Evolutionary conservation across 2,329 filamentous ascomycete species (phyloP), one percentile per base, ranked within the genome.

Genomic region (Ophiostoma sp.): DNA sequence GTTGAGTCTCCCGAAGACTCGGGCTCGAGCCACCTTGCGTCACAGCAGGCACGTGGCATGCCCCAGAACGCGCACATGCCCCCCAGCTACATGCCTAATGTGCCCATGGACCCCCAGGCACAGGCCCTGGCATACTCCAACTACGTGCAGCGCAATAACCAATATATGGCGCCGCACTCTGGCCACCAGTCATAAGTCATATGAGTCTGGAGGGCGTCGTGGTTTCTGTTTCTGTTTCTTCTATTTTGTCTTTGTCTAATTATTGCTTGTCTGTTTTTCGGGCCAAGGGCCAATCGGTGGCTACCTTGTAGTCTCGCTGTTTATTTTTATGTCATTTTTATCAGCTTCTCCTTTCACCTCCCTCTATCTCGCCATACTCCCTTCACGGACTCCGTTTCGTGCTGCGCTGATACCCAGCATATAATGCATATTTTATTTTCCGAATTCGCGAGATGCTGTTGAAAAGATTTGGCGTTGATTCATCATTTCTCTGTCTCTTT

Each of bases 1-100:
- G 90, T 92, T 75, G 93, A 97, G 73, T 96, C 94, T 1, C 93
- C 94, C 67, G 95, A 98, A 79, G 95, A 98, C 78, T 88, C 93
- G 70, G 80, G 87, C 72, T 88, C 90, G 75, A 86, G 85, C 75
- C 90, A 93, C 74, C 84, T 96, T 69, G 90, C 90, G 64, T 86
- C 89, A 55, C 85, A 87, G 72, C 82, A 83, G 69, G 79, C 80
- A 73, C 81, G 84, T 71, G 85, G 88, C 67, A 90, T 93, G 79
- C 87, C 89, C 63, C 84, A 82, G 75, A 82, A 82, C 74, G 79
- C 81, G 58, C 85, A 85, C 71, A 89, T 91, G 85, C 85, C 86
- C 58, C 83, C 82, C 69, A 81, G 80, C 79, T 91, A 84, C 78
- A 86, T 81, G 83, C 80, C 84, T 58, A 82, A 83, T 72, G 88